phyloP scores from a whole-genome alignment of 2,329 filamentous ascomycete species.

The Tolypocladium paradoxum region DNA sequence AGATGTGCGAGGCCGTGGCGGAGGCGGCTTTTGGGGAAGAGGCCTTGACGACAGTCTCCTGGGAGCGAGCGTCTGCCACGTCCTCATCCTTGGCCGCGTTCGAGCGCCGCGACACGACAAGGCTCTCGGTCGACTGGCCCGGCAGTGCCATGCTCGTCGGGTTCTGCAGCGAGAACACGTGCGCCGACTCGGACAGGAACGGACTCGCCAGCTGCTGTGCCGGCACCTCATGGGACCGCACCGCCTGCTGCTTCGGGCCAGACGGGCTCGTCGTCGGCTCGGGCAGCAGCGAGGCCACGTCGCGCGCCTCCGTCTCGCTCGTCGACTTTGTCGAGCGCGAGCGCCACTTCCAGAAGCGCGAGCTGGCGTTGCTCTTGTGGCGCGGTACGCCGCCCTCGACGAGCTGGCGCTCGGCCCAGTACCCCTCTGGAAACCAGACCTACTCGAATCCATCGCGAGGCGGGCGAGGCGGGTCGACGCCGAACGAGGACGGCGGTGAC shows the following conservation, averaged over 20 bases:
- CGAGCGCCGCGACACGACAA: constrained; percentile 3
- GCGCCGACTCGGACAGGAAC: constrained; percentile 35
- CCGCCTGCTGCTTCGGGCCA: constrained; percentile 4
- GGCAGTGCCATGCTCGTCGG: constrained; percentile 8
- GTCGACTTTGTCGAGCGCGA: constrained; percentile 24
- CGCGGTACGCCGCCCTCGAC: constrained; percentile 8
- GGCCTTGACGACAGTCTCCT: too few species aligned
- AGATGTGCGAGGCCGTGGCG: background rate
- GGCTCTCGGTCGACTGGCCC: constrained; percentile 3
- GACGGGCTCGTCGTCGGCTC: constrained; percentile 10
- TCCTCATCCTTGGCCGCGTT: background rate
- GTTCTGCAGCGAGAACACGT: constrained; percentile 35
- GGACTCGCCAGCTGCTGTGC: constrained; percentile 23
- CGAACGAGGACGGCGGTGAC: constrained; percentile 7
- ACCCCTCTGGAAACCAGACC: constrained; percentile 53
- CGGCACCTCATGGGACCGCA: background rate
- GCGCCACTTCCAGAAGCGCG: constrained; percentile 29
- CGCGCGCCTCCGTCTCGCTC: constrained; percentile 20
- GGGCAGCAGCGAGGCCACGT: constrained; percentile 13
- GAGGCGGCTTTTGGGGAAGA: background rate
- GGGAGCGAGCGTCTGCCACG: background rate
- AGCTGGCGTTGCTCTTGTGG: constrained; percentile 21
- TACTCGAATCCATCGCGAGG: constrained; percentile 44
- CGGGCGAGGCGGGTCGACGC: constrained; percentile 43
- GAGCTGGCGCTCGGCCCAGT: constrained; percentile 48